Base-by-base conservation (phyloP, 2,329 filamentous ascomycete species). In the Aspergillus sp. region DNA sequence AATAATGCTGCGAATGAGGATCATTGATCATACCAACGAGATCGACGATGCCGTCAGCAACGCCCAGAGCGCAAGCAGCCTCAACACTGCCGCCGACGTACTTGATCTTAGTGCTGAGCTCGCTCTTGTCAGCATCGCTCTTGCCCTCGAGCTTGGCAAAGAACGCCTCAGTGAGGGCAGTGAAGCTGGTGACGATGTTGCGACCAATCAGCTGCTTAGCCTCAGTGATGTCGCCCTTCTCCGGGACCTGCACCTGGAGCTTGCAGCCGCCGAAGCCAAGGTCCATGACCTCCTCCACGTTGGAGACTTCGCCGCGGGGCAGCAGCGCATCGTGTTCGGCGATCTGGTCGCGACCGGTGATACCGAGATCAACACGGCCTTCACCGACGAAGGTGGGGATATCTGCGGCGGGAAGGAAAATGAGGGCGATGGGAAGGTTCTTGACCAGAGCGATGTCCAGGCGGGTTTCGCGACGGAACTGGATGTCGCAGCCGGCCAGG, bases 361-460 rank as follows among this genome's bases (percentile, higher is more conserved):
- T 99, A 64, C 95, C 95, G 15, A 99, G 83, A 73, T 97, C 93
- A 51, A 97, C 92, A 64, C 89, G 89, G 60, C 95, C 95, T 79
- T 98, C 93, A 59, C 94, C 94, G 51, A 99, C 93, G 74, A 98
- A 98, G 41, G 92, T 97, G 5, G 95, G 95, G 73, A 99, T 99
- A 76, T 99, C 95, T 67, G 92, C 93, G 39, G 94, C 95, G 30
- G 95, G 95, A 25, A 99, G 90, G 83, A 99, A 99, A 74, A 99
- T 89, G 62, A 99, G 90, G 15, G 95, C 95, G 70, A 99, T 92
- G 38, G 91, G 91, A 28, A 95, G 87, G 80, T 99, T 99, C 83
- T 97, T 96, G 74, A 98, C 95, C 25, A 99, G 89, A 15, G 95
- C 95, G 73, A 99, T 97, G 77, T 99, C 95, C 71, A 98, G 91